phyloP scores from a whole-genome alignment of 139 green algal genomes.

The Zygnema cylindricum region DNA sequence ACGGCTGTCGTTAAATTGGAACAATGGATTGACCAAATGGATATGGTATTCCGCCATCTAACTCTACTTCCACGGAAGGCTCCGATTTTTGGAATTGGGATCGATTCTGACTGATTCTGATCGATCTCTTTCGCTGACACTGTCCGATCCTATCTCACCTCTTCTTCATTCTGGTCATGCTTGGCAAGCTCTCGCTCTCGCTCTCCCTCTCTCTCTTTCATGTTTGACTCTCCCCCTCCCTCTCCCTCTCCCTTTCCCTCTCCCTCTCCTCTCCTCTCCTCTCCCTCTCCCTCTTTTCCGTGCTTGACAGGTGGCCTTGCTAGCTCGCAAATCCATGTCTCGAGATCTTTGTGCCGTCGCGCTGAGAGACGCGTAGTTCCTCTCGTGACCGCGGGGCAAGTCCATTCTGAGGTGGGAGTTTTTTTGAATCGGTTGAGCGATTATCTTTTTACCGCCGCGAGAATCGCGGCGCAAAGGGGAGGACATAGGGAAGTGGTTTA shows the following conservation, averaged over 20 bases:
- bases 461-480: conserved; percentile 63
- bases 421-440: conserved; percentile 96
- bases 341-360: conserved; percentile 76
- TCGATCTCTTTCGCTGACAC: too few species aligned
- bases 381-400: conserved; percentile 58
- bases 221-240: not conserved
- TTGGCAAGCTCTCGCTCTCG: not conserved
- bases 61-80: too few species aligned
- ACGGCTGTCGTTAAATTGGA: conserved; percentile 71
- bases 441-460: conserved; percentile 93
- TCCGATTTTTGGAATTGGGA: too few species aligned
- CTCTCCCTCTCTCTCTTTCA: not conserved
- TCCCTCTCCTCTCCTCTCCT: not conserved
- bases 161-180: too few species aligned
- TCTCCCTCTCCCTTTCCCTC: not conserved
- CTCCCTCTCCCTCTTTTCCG: not conserved
- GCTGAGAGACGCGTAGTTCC: conserved; percentile 84
- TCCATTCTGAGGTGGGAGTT: conserved; percentile 61
- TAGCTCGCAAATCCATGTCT: conserved; percentile 50
- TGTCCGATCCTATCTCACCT: too few species aligned
- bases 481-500: not conserved
- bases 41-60: too few species aligned
- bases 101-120: too few species aligned
- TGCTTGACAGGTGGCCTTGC: conserved; percentile 64
- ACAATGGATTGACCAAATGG: conserved; percentile 87